A percentile compares a stretch with the other conserved stretches of the same genome.
Conservation (phyloP, 768 basidiomycete species). For the Brasilioporus rufonigricans region DNA sequence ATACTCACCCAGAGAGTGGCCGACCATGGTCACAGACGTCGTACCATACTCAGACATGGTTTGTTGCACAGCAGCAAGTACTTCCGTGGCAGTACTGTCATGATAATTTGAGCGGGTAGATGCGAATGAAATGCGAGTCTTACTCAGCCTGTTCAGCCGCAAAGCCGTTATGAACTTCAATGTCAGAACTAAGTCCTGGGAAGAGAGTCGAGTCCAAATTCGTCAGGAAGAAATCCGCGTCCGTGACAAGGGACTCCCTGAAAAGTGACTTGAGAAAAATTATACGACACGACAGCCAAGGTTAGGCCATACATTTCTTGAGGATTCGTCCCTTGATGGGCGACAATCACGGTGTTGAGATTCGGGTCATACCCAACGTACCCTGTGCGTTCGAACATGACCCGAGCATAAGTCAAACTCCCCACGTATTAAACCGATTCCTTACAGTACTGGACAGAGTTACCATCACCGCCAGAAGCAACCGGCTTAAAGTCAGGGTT, state of each 20-base stretch:
- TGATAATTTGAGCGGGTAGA: not conserved
- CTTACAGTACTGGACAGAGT: conserved; percentile 42
- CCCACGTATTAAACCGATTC: not conserved
- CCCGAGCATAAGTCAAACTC: not conserved
- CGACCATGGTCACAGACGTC: conserved; percentile 42
- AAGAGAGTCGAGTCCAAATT: conserved; percentile 42
- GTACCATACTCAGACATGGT: conserved; percentile 36
- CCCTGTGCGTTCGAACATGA: conserved; percentile 33
- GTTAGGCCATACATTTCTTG: conserved; percentile 24
- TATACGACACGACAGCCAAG: not conserved
- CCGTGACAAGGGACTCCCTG: conserved; percentile 41
- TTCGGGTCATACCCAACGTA: conserved; percentile 51
- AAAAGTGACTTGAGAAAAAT: not conserved
- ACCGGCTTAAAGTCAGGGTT: conserved; percentile 47
- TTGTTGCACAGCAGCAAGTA: conserved; percentile 44
- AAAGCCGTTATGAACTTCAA: conserved; percentile 51
- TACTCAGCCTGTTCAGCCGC: conserved; percentile 42
- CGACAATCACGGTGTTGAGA: conserved; percentile 35
- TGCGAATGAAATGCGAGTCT: conserved; percentile 7
- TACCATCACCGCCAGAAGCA: conserved; percentile 48
- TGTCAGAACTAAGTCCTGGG: conserved; percentile 43
- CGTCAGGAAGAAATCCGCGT: conserved; percentile 37
- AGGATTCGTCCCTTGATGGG: conserved; percentile 38
- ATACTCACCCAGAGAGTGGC: conserved; percentile 40
- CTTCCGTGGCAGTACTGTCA: conserved; percentile 37